Conservation (phyloP, 2,329 filamentous ascomycete species). For the Capronia americana region DNA sequence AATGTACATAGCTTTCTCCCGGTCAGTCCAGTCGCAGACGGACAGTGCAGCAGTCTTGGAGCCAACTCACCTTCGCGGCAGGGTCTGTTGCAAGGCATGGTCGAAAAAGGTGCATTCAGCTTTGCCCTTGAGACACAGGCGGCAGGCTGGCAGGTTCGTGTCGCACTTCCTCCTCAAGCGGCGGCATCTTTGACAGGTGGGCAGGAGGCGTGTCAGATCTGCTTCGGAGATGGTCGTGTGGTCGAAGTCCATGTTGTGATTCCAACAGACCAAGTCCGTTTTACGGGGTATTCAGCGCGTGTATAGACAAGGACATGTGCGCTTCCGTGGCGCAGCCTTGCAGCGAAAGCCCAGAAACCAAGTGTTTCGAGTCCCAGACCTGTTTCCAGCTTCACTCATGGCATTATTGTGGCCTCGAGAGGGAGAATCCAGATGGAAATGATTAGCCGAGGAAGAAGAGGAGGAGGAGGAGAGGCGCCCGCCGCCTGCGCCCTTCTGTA, state of each 20-base stretch:
- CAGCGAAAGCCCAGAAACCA: constrained; percentile 17
- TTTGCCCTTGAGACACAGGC: constrained; percentile 42
- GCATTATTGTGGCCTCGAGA: not conserved
- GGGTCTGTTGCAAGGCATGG: constrained; percentile 41
- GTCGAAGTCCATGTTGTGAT: constrained; percentile 33
- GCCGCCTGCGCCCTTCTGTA: constrained; percentile 6
- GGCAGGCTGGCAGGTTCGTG: constrained; percentile 41
- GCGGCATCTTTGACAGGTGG: constrained; percentile 42
- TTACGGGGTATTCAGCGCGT: constrained; percentile 18
- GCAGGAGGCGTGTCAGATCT: constrained; percentile 40
- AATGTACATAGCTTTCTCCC: constrained; percentile 39
- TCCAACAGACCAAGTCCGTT: constrained; percentile 35
- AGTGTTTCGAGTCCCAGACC: not conserved
- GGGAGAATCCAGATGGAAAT: constrained; percentile 7
- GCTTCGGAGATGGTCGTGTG: constrained; percentile 41
- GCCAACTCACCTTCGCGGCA: constrained; percentile 39
- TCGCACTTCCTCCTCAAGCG: constrained; percentile 42
- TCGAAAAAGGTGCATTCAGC: constrained; percentile 43
- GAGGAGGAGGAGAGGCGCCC: constrained; percentile 2
- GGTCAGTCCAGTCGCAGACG: not conserved
- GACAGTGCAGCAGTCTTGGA: not conserved
- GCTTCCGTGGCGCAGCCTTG: constrained; percentile 33
- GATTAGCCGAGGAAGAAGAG: constrained; percentile 15
- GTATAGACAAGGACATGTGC: constrained; percentile 35
- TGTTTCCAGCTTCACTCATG: constrained; percentile 12